Evolutionary conservation across 2,329 filamentous ascomycete genomes (phyloP).

Genomic region (Beauveria australis): DNA sequence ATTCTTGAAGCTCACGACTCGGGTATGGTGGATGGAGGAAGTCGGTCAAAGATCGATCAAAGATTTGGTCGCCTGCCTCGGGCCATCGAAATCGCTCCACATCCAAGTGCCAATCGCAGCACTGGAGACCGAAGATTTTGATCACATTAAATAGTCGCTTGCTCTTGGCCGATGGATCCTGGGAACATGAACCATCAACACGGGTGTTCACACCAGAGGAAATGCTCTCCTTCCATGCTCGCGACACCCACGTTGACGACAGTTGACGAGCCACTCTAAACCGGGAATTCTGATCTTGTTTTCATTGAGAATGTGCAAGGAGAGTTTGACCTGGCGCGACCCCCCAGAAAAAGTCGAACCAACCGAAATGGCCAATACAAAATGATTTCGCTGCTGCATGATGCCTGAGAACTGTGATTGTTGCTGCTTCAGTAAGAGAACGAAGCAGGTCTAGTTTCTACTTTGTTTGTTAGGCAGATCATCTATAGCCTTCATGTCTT

Average conservation of each 20-base stretch:
- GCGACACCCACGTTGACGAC: neutral
- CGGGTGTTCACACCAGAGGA: neutral
- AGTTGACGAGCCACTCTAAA: neutral
- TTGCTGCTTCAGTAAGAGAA: neutral
- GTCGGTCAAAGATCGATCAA: constrained; percentile 38
- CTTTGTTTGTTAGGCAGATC: neutral
- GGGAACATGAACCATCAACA: neutral
- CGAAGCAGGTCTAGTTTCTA: neutral
- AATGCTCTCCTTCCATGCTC: neutral
- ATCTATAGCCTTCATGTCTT: neutral
- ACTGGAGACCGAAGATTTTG: constrained; percentile 21
- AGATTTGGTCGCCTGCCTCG: constrained; percentile 31
- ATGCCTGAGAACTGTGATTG: neutral
- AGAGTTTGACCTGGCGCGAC: neutral
- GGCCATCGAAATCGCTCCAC: constrained; percentile 32
- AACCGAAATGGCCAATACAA: too few relatives aligned
- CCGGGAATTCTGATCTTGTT: neutral
- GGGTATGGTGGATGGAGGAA: constrained; percentile 43
- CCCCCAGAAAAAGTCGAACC: too few relatives aligned
- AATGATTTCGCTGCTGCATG: too few relatives aligned
- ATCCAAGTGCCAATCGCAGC: constrained; percentile 34
- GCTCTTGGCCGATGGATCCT: neutral
- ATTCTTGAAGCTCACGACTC: constrained; percentile 36
- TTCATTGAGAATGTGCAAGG: neutral
- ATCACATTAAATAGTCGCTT: neutral